Evolutionary conservation across 2,329 filamentous ascomycete species (phyloP).

Genomic region (Orbilia javanica): DNA sequence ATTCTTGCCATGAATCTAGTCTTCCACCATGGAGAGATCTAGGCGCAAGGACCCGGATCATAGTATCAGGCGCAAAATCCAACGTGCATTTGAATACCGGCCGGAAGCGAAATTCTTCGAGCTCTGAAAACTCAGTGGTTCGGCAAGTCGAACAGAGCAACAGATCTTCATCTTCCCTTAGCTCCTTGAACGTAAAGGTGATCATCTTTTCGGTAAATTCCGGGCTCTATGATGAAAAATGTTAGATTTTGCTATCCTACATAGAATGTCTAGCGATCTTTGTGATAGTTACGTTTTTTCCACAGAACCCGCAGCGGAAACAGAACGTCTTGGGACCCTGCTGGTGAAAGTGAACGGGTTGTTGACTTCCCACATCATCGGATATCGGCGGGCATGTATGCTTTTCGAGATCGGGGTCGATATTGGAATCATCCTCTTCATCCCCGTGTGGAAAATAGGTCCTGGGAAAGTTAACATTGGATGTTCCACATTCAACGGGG

Average conservation of each 20-base stretch:
- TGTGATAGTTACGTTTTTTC: neutral
- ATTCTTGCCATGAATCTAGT: constrained; percentile 5
- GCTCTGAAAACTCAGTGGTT: neutral
- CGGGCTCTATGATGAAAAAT: neutral
- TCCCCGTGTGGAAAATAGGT: too few species aligned
- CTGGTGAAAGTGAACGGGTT: neutral
- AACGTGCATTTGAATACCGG: neutral
- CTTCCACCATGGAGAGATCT: constrained; percentile 14
- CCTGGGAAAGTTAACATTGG: neutral
- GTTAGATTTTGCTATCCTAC: neutral
- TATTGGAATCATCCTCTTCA: neutral
- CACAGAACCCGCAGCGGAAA: constrained; percentile 1
- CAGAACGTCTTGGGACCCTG: neutral
- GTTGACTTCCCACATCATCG: neutral
- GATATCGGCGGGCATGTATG: neutral
- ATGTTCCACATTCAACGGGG: neutral
- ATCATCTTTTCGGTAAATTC: neutral
- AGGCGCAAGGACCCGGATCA: constrained; percentile 45
- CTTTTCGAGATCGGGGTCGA: neutral
- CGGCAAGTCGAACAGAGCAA: constrained; percentile 7
- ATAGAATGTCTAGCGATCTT: too few species aligned
- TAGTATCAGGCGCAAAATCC: neutral
- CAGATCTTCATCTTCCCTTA: constrained; percentile 8
- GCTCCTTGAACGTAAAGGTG: neutral
- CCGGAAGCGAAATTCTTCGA: constrained; percentile 20